phyloP scores from a whole-genome alignment of 495 filamentous ascomycete species.

The Pseudevernia furfuracea region DNA sequence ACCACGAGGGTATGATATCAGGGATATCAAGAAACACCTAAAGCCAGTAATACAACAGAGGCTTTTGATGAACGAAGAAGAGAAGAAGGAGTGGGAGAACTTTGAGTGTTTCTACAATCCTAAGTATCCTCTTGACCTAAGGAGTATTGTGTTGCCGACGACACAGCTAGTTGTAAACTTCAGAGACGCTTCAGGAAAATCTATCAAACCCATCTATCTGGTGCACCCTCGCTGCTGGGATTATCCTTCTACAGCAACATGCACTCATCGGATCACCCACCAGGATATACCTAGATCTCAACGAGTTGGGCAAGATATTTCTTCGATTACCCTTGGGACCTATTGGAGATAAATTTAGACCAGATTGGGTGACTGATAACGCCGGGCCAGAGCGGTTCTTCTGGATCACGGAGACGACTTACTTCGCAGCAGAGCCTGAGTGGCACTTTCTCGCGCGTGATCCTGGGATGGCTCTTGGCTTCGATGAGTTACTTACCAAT shows the following conservation, averaged over 20 bases:
- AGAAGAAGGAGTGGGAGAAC: neutral
- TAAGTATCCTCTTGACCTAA: neutral
- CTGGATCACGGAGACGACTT: neutral
- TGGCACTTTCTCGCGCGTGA: neutral
- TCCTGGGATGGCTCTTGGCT: neutral
- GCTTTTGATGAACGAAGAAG: neutral
- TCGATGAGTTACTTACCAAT: neutral
- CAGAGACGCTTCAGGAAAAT: no score
- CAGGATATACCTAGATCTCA: neutral
- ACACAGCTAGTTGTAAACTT: neutral
- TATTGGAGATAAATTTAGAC: neutral
- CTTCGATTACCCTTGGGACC: neutral
- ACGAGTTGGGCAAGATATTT: neutral
- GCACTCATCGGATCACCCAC: neutral
- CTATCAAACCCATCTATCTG: neutral
- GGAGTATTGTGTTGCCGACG: neutral
- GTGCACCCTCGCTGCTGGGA: neutral
- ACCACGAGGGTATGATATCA: neutral
- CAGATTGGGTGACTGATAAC: neutral
- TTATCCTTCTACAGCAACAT: slow-evolving; percentile 1
- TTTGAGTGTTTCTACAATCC: neutral
- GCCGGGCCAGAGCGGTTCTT: neutral
- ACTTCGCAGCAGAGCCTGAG: neutral
- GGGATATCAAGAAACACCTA: neutral
- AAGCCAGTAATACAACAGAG: neutral